Conservation (phyloP, 1,139 yeast species). For the Arxiozyma heterogenica region DNA sequence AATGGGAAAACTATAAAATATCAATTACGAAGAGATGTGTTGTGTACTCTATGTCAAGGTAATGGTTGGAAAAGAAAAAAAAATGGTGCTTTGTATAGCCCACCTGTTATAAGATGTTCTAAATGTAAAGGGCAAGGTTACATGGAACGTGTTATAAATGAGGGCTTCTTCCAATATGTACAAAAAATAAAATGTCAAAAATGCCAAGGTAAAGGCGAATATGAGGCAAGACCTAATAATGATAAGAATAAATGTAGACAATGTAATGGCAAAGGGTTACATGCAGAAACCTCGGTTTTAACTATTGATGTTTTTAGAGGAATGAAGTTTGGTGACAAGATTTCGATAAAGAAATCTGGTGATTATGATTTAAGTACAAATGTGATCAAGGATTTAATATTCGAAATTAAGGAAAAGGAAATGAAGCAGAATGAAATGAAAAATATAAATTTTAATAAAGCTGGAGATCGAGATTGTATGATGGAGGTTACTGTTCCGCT, state of each 20-base stretch:
- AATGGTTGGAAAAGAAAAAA: conserved; percentile 39
- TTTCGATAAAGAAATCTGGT: conserved; percentile 60
- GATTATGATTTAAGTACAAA: conserved; percentile 66
- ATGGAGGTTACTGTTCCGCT: conserved; percentile 54
- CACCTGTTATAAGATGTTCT: conserved; percentile 53
- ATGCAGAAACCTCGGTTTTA: conserved; percentile 61
- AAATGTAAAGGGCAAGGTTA: conserved; percentile 69
- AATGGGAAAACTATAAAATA: conserved; percentile 75
- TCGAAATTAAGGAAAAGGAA: conserved; percentile 42
- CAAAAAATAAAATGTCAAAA: conserved; percentile 54
- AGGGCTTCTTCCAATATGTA: conserved; percentile 64
- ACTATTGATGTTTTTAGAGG: conserved; percentile 78
- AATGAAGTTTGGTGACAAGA: conserved; percentile 48
- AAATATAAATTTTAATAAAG: conserved; percentile 42
- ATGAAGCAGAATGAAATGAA: neutral
- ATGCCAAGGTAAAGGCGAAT: conserved; percentile 66
- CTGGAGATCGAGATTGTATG: conserved; percentile 52
- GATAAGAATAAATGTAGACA: conserved; percentile 67
- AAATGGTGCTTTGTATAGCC: conserved; percentile 39
- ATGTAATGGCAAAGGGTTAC: conserved; percentile 58
- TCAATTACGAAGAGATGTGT: conserved; percentile 60
- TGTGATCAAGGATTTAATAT: conserved; percentile 67
- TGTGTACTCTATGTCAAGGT: conserved; percentile 69
- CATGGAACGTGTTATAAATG: conserved; percentile 49
- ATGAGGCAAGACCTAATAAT: conserved; percentile 36